Conservation (phyloP, 2,329 filamentous ascomycete genomes). For the Aspergillus pseudoviridinutans region DNA sequence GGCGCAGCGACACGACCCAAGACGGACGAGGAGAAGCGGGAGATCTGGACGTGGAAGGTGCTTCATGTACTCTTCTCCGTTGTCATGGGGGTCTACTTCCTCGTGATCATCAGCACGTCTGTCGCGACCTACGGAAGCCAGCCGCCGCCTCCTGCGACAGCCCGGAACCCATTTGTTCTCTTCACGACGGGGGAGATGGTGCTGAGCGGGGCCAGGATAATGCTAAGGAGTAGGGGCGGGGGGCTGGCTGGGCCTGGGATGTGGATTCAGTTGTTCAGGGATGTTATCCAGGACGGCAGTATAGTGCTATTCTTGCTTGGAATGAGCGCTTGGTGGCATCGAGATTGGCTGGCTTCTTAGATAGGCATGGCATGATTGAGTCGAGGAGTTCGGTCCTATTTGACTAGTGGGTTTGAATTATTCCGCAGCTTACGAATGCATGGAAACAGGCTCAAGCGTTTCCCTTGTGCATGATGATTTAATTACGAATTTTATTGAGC, state of each 20-base stretch:
- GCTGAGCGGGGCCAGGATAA: constrained; percentile 35
- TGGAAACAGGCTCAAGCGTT: not conserved
- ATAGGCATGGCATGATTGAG: not conserved
- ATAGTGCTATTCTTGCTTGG: constrained; percentile 45
- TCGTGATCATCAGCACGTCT: constrained; percentile 34
- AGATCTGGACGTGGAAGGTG: constrained; percentile 49
- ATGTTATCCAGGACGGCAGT: constrained; percentile 42
- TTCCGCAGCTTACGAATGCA: not conserved
- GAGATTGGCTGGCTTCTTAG: constrained; percentile 24
- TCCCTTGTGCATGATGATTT: not conserved
- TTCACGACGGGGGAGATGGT: constrained; percentile 46
- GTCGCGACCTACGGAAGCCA: constrained; percentile 36
- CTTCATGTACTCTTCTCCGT: constrained; percentile 57
- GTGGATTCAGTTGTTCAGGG: constrained; percentile 36
- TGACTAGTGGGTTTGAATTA: not conserved
- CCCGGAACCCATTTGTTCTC: constrained; percentile 42
- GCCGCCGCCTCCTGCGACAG: constrained; percentile 43
- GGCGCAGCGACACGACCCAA: constrained; percentile 36
- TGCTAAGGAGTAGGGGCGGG: constrained; percentile 23
- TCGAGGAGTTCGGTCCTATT: not conserved
- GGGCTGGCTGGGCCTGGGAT: constrained; percentile 25
- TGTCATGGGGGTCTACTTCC: constrained; percentile 52
- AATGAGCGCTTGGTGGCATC: constrained; percentile 39
- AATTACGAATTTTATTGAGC: not conserved
- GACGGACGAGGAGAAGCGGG: constrained; percentile 33